Base-by-base conservation (phyloP, 1,139 yeast genomes). In the Spathaspora sp. region DNA sequence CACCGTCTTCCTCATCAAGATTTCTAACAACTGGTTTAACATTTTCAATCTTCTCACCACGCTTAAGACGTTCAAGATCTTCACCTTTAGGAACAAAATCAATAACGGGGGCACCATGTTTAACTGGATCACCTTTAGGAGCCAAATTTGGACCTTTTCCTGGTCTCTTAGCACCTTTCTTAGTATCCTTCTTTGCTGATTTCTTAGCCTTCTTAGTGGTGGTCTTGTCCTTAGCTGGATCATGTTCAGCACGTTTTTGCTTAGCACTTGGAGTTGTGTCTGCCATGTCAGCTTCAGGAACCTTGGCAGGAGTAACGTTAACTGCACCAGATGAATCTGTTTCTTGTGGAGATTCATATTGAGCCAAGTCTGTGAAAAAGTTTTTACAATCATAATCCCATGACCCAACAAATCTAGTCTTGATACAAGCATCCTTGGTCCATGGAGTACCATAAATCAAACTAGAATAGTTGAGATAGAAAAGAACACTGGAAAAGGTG, bases 301-400 rank as follows among this genome's bases (percentile, higher is more conserved):
- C 44, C 2, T 52, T 53, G 4, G 53, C 49, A 10, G 43, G 51
- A 41, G 47, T 41, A 39, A 49, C 57, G 34, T 52, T 48, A 17
- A 48, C 44, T 47, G 64, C 67, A 41, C 59, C 54, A 11, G 65
- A 59, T 7, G 50, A 25, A 41, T 46, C 51, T 17, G 49, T 44
- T n/a, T 51, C 47, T 38, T 48, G 49, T 11, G 48, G 42, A 31
- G 49, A 50, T 7, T 53, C 49, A 53, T 73, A 74, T 18, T 68
- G 65, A 24, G 59, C 55, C 17, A 60, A 51, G 24, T 53, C 55
- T 9, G 56, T 60, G 46, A 74, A 75, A 72, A 78, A 89, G 17
- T 74, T 60, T 52, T 70, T 70, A 68, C 99, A 93, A 59, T 84
- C 86, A 63, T 84, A 93, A 72, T 93, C 99, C 99, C 96, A 89